Percentiles rank a stretch among this genome's conserved stretches.
Evolutionary conservation across 192 early-diverging fungal species (phyloP).

Genomic region (Cladochytrium replicatum): DNA sequence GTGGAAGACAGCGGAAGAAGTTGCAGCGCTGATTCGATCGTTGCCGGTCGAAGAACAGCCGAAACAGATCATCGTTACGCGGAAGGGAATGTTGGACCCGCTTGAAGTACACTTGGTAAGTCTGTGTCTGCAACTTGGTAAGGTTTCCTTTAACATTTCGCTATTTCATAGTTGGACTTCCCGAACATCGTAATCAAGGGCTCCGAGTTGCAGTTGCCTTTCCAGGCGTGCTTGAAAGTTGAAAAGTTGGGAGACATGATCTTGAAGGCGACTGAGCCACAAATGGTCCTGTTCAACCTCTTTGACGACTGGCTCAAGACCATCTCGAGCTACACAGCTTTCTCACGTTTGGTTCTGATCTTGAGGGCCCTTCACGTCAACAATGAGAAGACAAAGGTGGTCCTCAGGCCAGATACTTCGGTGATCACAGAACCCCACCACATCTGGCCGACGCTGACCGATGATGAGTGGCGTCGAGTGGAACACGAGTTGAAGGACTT

Average conservation of each 20-base stretch:
- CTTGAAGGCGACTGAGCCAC: slow-evolving; percentile 94
- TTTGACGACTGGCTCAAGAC: slow-evolving; percentile 97
- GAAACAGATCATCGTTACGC: slow-evolving; percentile 97
- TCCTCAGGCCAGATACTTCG: slow-evolving; percentile 87
- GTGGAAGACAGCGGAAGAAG: slow-evolving; percentile 99
- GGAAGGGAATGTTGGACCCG: slow-evolving; percentile 99
- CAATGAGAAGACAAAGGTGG: slow-evolving; percentile 94
- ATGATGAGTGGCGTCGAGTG: slow-evolving; percentile 96
- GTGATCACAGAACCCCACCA: slow-evolving; percentile 92
- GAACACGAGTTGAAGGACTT: slow-evolving; percentile 93
- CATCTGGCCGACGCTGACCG: slow-evolving; percentile 93
- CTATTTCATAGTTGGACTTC: slow-evolving; percentile 64
- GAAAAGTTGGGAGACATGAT: slow-evolving; percentile 99
- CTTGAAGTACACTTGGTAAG: slow-evolving; percentile 77
- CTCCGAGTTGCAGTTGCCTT: slow-evolving; percentile 92
- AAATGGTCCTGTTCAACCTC: slow-evolving; percentile 71
- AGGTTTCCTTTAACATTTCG: background rate
- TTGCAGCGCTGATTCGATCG: slow-evolving; percentile 95
- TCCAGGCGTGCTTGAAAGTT: slow-evolving; percentile 95
- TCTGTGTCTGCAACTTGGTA: background rate
- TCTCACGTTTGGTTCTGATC: slow-evolving; percentile 93
- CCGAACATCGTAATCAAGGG: slow-evolving; percentile 99
- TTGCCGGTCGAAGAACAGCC: slow-evolving; percentile 99
- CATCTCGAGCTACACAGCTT: slow-evolving; percentile 94
- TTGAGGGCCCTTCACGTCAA: slow-evolving; percentile 95